Base-by-base conservation (phyloP, 1,139 yeast genomes). In the Yamadazyma aaseri region DNA sequence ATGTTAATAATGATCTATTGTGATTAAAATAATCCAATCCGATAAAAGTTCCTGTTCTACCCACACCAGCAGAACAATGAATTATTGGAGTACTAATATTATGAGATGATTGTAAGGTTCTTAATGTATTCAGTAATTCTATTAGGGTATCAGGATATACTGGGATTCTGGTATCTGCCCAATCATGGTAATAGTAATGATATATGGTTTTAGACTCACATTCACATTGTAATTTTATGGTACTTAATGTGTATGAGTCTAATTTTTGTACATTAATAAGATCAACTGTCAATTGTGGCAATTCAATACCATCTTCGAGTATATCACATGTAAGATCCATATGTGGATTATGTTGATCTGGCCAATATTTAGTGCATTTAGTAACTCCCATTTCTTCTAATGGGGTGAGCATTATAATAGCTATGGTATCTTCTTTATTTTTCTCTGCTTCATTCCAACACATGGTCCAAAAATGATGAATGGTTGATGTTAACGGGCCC, bases 321-420 rank as follows among this genome's bases (percentile, higher is more conserved):
- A 58, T 40, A 2, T 28, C 29, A 2, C 31, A 17, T 3, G 56
- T 18, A 27, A 64, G 45, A 32, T 60, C 60, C 43, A 59, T 34
- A 3, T 33, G 23, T 3, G 45, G 42, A 5, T 44, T 39, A 15
- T 39, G 41, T 12, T 11, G 6, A 2, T 48, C 50, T 0, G 83
- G 86, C 97, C 97, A 90, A 55, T 90, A 90, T 37, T 71, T 69
- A 41, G 60, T 70, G 53, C 97, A 89, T 56, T 90, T 89, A 34
- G 68, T 75, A 32, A 69, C 58, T 3, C 71, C 65, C 17, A 66
- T 61, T 51, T 87, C 96, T 11, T 57, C 57, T 32, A 89, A 57
- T 0, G 95, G 94, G 0, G 98, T 90, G 30, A 92, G 79, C 97
- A 90, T 92, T 9, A 86, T 81, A 7, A 92, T 67, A 1, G 82